These are phyloP conservation scores for Cladophialophora immunda DNA, from an alignment of 2,329 filamentous ascomycete species.

Conservation along the genomic window DNA sequence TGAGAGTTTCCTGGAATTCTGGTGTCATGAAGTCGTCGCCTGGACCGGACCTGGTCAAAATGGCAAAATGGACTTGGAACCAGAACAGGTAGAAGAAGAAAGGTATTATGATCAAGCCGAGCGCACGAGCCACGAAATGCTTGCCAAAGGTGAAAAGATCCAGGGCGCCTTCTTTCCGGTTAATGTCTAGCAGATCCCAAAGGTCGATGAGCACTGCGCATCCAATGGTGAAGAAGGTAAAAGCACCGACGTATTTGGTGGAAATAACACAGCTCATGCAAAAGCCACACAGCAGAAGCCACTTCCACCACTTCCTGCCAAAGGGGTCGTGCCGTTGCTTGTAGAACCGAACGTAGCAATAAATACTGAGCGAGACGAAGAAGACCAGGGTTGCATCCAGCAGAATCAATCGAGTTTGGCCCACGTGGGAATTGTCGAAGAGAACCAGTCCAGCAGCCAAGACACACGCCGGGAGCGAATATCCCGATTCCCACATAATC, in stretches of 20 bases:
- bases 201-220: slow-evolving; percentile 93
- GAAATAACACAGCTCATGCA: slow-evolving; percentile 97
- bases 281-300: slow-evolving; percentile 94
- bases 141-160: slow-evolving; percentile 81
- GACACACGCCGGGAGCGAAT: slow-evolving; percentile 91
- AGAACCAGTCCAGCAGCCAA: slow-evolving; percentile 86
- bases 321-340: slow-evolving; percentile 91
- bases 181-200: slow-evolving; percentile 92
- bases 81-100: slow-evolving; percentile 99
- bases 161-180: slow-evolving; percentile 82
- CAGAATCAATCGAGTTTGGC: slow-evolving; percentile 92
- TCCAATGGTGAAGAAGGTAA: slow-evolving; percentile 96
- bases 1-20: slow-evolving; percentile 95
- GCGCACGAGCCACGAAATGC: slow-evolving; percentile 86
- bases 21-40: slow-evolving; percentile 99
- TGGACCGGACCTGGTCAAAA: slow-evolving; percentile 86
- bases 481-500: slow-evolving; percentile 99
- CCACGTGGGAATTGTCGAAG: slow-evolving; percentile 97
- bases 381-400: slow-evolving; percentile 93
- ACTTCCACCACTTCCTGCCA: slow-evolving; percentile 99
- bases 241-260: slow-evolving; percentile 95
- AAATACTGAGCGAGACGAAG: slow-evolving; percentile 92
- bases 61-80: slow-evolving; percentile 99
- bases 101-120: slow-evolving; percentile 86
- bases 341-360: slow-evolving; percentile 97